A percentile compares a stretch with the other conserved stretches of the same genome.
Conservation (phyloP, 2,329 filamentous ascomycete species). For the Epichloe uncinata region DNA sequence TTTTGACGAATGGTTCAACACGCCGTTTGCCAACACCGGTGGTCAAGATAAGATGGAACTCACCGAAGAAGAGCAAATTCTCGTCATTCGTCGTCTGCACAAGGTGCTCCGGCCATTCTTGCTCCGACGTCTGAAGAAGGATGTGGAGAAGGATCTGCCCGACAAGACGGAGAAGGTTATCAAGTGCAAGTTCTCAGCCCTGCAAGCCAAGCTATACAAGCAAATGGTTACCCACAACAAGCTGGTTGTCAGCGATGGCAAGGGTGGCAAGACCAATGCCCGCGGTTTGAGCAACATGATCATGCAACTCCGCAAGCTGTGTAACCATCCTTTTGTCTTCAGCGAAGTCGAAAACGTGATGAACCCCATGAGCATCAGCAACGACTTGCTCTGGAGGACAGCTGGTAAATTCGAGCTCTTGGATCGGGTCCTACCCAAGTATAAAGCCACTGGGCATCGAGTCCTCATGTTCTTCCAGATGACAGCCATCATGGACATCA, state of each 20-base stretch:
- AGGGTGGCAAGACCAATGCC: constrained; percentile 86
- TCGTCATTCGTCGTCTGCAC: constrained; percentile 94
- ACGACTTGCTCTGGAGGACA: constrained; percentile 89
- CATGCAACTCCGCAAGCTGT: constrained; percentile 97
- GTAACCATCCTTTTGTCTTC: constrained; percentile 98
- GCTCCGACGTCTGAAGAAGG: constrained; percentile 95
- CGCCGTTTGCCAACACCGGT: constrained; percentile 95
- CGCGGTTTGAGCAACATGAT: constrained; percentile 98
- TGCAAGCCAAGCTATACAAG: constrained; percentile 91
- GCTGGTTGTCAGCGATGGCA: constrained; percentile 86
- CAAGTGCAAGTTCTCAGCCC: constrained; percentile 94
- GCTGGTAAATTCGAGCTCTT: constrained; percentile 95
- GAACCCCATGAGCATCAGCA: constrained; percentile 79
- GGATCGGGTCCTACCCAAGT: constrained; percentile 86
- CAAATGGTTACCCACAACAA: constrained; percentile 95
- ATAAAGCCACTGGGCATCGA: constrained; percentile 79
- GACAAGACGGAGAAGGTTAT: constrained; percentile 99
- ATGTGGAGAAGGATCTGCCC: constrained; percentile 96
- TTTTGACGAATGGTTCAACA: constrained; percentile 99
- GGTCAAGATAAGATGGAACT: constrained; percentile 98
- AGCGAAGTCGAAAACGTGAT: constrained; percentile 97
- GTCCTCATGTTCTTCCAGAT: constrained; percentile 99
- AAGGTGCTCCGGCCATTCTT: constrained; percentile 96
- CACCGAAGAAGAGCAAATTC: constrained; percentile 97
- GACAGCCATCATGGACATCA: constrained; percentile 99